Conservation (phyloP, 228 moss, liverwort and hornwort genomes). For the Sphagnum magellanicum region DNA sequence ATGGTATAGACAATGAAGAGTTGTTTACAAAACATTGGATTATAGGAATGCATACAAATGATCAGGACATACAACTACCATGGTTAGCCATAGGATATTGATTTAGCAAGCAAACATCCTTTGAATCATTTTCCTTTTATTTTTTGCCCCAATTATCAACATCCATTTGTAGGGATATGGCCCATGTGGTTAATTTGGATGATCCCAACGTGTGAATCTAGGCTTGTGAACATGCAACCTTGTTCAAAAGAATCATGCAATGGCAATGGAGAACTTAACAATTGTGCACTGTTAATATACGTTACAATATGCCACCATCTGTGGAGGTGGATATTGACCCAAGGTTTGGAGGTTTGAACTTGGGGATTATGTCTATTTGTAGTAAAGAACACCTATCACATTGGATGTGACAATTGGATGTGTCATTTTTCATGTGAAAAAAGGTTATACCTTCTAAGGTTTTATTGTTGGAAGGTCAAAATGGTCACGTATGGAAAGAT, state of each 20-base stretch:
- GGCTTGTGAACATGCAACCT: background rate
- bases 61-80: background rate
- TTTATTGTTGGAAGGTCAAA: no score
- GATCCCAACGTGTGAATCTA: background rate
- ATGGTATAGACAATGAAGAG: conserved; percentile 4
- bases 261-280: conserved; percentile 2
- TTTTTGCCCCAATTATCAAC: background rate
- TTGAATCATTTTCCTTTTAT: conserved; percentile 1
- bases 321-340: conserved; percentile 1
- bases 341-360: background rate
- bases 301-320: background rate
- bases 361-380: conserved; percentile 1
- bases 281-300: conserved; percentile 4
- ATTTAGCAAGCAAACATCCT: conserved; percentile 7
- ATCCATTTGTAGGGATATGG: conserved; percentile 1
- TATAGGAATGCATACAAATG: background rate
- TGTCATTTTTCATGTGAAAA: no score
- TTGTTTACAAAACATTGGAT: background rate
- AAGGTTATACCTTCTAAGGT: no score
- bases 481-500: no score
- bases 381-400: background rate
- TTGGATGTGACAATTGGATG: background rate
- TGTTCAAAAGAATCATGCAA: conserved; percentile 5
- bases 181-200: conserved; percentile 1
- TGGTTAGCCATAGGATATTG: conserved; percentile 6